Conservation (phyloP, 441 rosid genomes). For the Kokia cookei region DNA sequence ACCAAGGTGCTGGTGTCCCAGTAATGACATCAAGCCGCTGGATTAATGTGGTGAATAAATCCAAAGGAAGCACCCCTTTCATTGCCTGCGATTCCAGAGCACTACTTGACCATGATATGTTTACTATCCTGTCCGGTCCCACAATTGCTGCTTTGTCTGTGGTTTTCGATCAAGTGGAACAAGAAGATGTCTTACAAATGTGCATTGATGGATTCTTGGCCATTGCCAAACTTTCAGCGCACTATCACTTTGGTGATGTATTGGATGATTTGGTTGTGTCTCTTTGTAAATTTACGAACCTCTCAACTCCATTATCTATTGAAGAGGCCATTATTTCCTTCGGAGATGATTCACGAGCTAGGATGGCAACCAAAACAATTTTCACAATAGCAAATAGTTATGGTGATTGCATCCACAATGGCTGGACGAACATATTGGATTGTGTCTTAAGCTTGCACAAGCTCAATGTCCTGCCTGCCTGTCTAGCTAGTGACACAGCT, state of each 20-base stretch:
- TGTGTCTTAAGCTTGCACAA: constrained; percentile 63
- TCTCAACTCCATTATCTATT: constrained; percentile 36
- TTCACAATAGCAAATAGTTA: constrained; percentile 64
- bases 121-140: constrained; percentile 58
- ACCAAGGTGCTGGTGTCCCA: constrained; percentile 52
- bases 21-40: constrained; percentile 65
- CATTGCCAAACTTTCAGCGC: constrained; percentile 62
- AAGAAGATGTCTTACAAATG: constrained; percentile 56
- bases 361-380: constrained; percentile 58
- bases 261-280: constrained; percentile 66
- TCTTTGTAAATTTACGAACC: constrained; percentile 67
- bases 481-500: constrained; percentile 56
- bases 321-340: constrained; percentile 59
- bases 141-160: constrained; percentile 69
- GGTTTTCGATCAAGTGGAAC: constrained; percentile 72
- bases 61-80: constrained; percentile 54
- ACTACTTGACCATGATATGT: constrained; percentile 61
- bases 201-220: constrained; percentile 74
- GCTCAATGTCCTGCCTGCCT: constrained; percentile 64
- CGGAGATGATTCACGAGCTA: constrained; percentile 55
- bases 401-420: constrained; percentile 55
- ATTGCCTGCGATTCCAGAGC: constrained; percentile 50
- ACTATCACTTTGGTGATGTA: constrained; percentile 48
- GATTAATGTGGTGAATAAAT: constrained; percentile 65
- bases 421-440: constrained; percentile 63